Evolutionary conservation across 78 protist species (phyloP).

Genomic region (Bodo saltans): DNA sequence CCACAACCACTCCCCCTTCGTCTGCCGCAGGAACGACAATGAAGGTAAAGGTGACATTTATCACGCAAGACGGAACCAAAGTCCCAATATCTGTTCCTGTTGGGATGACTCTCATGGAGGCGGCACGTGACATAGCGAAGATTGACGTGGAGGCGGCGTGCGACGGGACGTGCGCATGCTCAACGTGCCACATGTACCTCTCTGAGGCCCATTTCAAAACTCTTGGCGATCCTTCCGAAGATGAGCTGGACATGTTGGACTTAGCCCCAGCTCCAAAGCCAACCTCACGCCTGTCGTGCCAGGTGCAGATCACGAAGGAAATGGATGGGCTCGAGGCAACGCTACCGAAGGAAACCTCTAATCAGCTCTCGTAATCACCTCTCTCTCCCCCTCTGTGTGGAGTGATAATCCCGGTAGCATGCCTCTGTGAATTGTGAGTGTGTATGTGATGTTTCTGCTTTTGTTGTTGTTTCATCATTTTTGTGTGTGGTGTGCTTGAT

Average conservation of each 20-base stretch:
- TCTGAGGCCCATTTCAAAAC: conserved; percentile 14
- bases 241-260: conserved; percentile 53
- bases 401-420: too few relatives aligned
- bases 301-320: conserved; percentile 25
- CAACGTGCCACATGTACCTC: conserved; percentile 35
- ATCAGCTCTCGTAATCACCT: neutral
- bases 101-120: conserved; percentile 22
- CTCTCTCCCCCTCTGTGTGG: too few relatives aligned
- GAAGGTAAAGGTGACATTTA: too few relatives aligned
- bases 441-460: too few relatives aligned
- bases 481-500: too few relatives aligned
- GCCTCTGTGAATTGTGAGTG: too few relatives aligned
- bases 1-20: too few relatives aligned
- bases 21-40: too few relatives aligned
- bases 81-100: too few relatives aligned
- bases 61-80: too few relatives aligned
- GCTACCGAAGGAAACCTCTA: conserved; percentile 27
- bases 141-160: conserved; percentile 28
- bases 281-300: conserved; percentile 42
- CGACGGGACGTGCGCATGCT: conserved; percentile 29
- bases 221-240: conserved; percentile 25
- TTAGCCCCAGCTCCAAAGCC: conserved; percentile 22
- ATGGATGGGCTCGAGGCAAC: conserved; percentile 18
- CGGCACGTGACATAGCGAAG: neutral
- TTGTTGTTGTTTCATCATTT: too few relatives aligned